Conservation (phyloP, 306 rosid genomes). For the Trifolium dubium region DNA sequence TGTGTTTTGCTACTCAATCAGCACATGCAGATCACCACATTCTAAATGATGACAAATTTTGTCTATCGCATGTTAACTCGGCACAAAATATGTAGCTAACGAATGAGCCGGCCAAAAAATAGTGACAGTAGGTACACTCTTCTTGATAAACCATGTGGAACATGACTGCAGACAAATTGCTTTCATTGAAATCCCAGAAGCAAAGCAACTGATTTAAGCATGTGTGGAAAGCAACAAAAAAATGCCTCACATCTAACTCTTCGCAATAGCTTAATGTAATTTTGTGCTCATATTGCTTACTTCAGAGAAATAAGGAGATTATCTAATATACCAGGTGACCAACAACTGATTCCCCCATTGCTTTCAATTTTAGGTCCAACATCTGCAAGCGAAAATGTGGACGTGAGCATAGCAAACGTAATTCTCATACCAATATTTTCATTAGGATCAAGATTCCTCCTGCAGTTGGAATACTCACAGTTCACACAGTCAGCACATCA, state of each 20-base stretch:
- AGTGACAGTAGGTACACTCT: neutral
- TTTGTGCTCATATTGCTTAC: neutral
- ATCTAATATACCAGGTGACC: constrained; percentile 18
- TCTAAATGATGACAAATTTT: constrained; percentile 2
- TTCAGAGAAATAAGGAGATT: constrained; percentile 19
- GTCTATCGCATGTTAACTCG: neutral
- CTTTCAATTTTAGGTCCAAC: constrained; percentile 5
- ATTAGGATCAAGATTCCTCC: neutral
- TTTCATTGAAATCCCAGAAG: constrained; percentile 13
- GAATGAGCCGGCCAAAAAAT: constrained; percentile 1
- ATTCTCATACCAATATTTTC: neutral
- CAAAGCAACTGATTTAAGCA: constrained; percentile 15
- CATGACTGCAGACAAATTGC: neutral
- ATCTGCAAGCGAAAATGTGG: constrained; percentile 36
- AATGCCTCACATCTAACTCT: neutral
- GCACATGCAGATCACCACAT: neutral
- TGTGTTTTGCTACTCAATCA: constrained; percentile 1
- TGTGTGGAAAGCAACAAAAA: constrained; percentile 8
- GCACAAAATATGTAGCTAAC: neutral
- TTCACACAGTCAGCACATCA: neutral
- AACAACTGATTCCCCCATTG: neutral
- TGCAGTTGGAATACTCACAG: neutral
- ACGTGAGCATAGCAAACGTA: constrained; percentile 22
- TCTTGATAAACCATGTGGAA: constrained; percentile 32
- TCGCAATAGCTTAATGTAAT: constrained; percentile 21